Evolutionary conservation across 2,329 filamentous ascomycete species (phyloP).

Genomic region (Calonectria pseudoturangicola): DNA sequence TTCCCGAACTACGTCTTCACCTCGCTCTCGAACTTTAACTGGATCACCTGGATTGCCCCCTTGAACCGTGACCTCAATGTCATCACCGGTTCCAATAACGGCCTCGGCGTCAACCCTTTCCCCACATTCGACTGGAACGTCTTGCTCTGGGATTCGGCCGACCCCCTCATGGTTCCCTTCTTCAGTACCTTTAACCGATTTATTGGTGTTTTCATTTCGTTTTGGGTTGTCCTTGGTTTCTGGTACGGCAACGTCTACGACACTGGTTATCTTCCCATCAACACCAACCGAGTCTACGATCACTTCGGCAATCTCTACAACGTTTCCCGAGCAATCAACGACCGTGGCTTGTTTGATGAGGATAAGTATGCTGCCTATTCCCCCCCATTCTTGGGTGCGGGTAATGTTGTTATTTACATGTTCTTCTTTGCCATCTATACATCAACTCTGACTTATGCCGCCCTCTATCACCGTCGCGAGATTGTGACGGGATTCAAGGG

Average conservation of each 20-base stretch:
- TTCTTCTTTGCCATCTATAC: constrained; percentile 75
- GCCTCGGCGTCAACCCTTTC: constrained; percentile 67
- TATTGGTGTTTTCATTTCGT: constrained; percentile 73
- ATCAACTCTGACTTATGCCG: constrained; percentile 69
- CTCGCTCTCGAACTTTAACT: constrained; percentile 72
- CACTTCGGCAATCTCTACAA: constrained; percentile 69
- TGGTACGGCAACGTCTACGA: constrained; percentile 77
- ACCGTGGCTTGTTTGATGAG: constrained; percentile 66
- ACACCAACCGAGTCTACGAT: constrained; percentile 71
- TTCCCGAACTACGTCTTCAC: constrained; percentile 74
- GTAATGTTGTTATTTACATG: constrained; percentile 70
- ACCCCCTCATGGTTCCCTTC: constrained; percentile 70
- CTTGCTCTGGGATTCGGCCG: constrained; percentile 64
- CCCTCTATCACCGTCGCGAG: constrained; percentile 71
- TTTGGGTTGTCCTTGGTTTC: constrained; percentile 72
- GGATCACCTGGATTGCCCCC: constrained; percentile 74
- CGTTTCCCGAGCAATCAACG: constrained; percentile 64
- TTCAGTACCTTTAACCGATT: constrained; percentile 78
- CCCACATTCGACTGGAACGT: constrained; percentile 71
- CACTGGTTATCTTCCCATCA: constrained; percentile 72
- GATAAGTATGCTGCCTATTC: constrained; percentile 70
- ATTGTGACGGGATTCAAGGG: constrained; percentile 70
- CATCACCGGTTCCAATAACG: constrained; percentile 66
- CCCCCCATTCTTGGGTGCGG: constrained; percentile 70
- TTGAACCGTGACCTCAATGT: constrained; percentile 64